Percentiles rank a stretch among this genome's conserved stretches.
Conservation (phyloP, 306 rosid genomes). For the Pachyrhizus erosus region DNA sequence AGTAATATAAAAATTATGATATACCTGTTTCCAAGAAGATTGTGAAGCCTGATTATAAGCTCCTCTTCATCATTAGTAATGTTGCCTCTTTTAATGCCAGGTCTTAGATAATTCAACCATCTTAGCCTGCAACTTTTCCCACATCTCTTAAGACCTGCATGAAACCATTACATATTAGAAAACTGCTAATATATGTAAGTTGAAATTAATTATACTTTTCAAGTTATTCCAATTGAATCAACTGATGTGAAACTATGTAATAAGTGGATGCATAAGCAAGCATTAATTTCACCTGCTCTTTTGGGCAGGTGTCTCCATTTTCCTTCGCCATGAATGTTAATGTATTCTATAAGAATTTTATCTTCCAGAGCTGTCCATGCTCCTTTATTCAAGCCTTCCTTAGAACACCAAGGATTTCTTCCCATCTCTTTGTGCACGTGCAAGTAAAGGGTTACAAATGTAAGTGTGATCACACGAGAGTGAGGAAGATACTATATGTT, state of each 20-base stretch:
- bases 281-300: constrained; percentile 50
- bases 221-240: neutral
- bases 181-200: neutral
- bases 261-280: neutral
- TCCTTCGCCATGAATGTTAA: constrained; percentile 55
- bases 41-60: constrained; percentile 56
- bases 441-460: neutral
- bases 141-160: constrained; percentile 58
- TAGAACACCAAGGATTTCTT: constrained; percentile 56
- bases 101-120: constrained; percentile 55
- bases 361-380: constrained; percentile 65
- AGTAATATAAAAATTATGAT: neutral
- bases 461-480: neutral
- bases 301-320: constrained; percentile 60
- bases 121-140: constrained; percentile 54
- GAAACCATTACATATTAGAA: neutral
- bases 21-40: constrained; percentile 63
- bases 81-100: constrained; percentile 50
- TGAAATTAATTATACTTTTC: neutral
- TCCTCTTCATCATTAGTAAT: constrained; percentile 53
- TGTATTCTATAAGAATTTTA: constrained; percentile 49
- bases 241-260: neutral
- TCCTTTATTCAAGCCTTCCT: constrained; percentile 60
- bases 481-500: neutral
- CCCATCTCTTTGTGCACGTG: constrained; percentile 46